Evolutionary conservation across 164 flowering plant genomes (phyloP).

Genomic region (Cinnamomum chago): DNA sequence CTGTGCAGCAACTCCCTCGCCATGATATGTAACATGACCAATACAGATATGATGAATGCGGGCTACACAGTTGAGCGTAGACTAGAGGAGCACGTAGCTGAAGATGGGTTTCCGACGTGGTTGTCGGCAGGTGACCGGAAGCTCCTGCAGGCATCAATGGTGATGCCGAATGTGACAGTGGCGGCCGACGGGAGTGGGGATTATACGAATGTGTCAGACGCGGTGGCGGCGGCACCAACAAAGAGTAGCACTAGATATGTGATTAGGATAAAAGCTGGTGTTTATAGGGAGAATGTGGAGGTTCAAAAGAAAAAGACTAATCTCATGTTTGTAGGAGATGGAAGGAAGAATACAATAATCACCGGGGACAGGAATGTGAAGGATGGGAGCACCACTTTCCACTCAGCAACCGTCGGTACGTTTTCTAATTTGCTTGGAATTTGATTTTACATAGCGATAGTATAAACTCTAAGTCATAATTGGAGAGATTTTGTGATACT

Average conservation of each 20-base stretch:
- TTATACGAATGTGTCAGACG: conserved; percentile 60
- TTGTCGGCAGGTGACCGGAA: conserved; percentile 62
- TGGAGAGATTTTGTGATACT: too few species aligned
- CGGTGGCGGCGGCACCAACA: conserved; percentile 80
- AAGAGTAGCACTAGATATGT: conserved; percentile 56
- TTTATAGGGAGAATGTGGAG: conserved; percentile 80
- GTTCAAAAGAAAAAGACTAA: conserved; percentile 68
- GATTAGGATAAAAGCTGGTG: conserved; percentile 77
- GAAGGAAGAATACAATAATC: conserved; percentile 65
- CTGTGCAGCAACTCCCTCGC: conserved; percentile 82
- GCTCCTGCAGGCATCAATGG: conserved; percentile 50
- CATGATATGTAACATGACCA: conserved; percentile 80
- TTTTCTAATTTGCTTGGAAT: neutral
- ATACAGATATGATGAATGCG: conserved; percentile 40
- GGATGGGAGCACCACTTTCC: conserved; percentile 88
- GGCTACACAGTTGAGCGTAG: conserved; percentile 5
- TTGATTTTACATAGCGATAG: too few species aligned
- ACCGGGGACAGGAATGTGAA: conserved; percentile 68
- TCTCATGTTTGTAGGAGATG: conserved; percentile 85
- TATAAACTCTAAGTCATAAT: too few species aligned
- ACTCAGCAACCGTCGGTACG: conserved; percentile 92
- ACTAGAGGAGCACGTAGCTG: conserved; percentile 18
- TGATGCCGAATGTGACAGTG: conserved; percentile 60
- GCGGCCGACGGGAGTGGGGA: conserved; percentile 93
- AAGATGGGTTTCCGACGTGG: conserved; percentile 65